Conservation (phyloP, 345 rosid species). For the Gossypium sturtianum region DNA sequence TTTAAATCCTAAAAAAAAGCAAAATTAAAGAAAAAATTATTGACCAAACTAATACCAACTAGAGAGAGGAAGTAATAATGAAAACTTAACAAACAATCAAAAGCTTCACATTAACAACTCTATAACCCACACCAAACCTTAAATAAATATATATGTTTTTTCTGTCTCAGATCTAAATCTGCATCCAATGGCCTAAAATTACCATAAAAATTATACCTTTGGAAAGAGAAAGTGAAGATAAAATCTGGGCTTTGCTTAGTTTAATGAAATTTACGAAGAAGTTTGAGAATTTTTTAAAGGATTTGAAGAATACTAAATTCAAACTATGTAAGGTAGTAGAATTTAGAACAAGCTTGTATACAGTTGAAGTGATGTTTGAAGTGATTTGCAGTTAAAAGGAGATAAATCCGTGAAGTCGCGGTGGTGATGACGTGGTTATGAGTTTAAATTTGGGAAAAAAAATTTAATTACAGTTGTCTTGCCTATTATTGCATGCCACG, state of each 20-base stretch:
- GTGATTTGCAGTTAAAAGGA: background rate
- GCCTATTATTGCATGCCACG: background rate
- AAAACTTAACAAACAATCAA: slow-evolving; percentile 30
- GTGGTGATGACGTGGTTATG: background rate
- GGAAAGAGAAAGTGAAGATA: background rate
- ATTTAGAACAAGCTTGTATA: background rate
- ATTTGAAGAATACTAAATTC: background rate
- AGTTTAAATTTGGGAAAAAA: background rate
- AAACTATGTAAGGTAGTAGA: background rate
- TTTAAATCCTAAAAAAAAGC: background rate
- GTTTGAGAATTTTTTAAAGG: background rate
- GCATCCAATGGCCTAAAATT: background rate
- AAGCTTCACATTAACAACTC: slow-evolving; percentile 27
- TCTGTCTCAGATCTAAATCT: slow-evolving; percentile 33
- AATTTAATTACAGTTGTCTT: background rate
- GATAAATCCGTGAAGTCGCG: background rate
- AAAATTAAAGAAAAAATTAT: background rate
- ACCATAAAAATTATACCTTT: background rate
- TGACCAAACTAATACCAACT: slow-evolving; percentile 32
- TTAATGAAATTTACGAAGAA: background rate
- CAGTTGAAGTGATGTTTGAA: background rate
- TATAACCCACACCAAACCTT: slow-evolving; percentile 17
- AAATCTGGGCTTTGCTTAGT: background rate
- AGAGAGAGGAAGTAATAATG: background rate
- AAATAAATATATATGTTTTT: background rate